Evolutionary conservation across 495 filamentous ascomycete species (phyloP).

Genomic region (Aspergillus cavernicola): DNA sequence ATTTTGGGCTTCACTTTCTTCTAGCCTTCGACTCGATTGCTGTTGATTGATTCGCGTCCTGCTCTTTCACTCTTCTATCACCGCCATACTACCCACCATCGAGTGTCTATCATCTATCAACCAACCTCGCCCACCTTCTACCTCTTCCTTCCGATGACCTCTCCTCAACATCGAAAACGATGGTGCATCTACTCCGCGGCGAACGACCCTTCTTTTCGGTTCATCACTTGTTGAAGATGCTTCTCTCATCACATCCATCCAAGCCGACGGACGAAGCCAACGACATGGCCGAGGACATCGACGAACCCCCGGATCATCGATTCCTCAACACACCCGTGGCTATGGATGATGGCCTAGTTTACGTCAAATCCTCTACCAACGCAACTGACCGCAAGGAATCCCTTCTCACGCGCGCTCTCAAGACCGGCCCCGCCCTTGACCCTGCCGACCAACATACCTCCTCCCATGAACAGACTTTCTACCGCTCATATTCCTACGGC

Average conservation of each 20-base stretch:
- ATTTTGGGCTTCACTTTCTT: constrained; percentile 29
- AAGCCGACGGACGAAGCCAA: constrained; percentile 37
- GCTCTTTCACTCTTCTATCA: constrained; percentile 10
- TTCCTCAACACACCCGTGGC: constrained; percentile 27
- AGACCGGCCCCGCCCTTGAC: constrained; percentile 55
- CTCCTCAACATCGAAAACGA: constrained; percentile 20
- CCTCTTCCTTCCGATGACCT: constrained; percentile 10
- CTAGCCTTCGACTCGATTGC: constrained; percentile 13
- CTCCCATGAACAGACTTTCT: constrained; percentile 36
- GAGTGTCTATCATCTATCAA: constrained; percentile 9
- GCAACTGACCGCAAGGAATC: constrained; percentile 60
- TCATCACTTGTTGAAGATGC: constrained; percentile 46
- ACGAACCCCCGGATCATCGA: constrained; percentile 46
- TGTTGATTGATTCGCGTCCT: too few species aligned
- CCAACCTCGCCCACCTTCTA: not conserved
- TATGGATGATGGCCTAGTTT: constrained; percentile 31
- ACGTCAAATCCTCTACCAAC: constrained; percentile 36
- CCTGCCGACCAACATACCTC: constrained; percentile 36
- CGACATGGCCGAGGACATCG: constrained; percentile 48
- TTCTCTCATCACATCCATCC: constrained; percentile 41
- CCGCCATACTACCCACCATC: constrained; percentile 6
- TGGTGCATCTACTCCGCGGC: constrained; percentile 40
- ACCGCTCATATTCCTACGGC: constrained; percentile 70
- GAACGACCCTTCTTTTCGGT: constrained; percentile 38
- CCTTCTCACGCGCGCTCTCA: constrained; percentile 74